These are phyloP conservation scores for Mallotus nudiflorus DNA, from an alignment of 345 rosid species.

Conservation along the genomic window DNA sequence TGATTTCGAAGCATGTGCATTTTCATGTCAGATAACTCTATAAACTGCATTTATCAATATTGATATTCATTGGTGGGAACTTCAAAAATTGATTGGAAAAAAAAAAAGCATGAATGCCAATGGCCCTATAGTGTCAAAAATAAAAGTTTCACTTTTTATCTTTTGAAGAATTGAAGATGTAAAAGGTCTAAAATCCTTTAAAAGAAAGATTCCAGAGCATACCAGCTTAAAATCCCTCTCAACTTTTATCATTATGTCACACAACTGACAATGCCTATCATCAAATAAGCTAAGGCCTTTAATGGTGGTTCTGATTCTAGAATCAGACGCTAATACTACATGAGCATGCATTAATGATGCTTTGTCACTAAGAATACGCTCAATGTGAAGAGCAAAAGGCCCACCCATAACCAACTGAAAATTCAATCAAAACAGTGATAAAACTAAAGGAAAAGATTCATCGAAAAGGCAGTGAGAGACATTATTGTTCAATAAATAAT, in stretches of 20 bases:
- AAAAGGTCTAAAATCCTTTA: not conserved
- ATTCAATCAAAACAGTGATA: constrained; percentile 4
- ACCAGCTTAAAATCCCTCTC: constrained; percentile 54
- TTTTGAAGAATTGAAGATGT: not conserved
- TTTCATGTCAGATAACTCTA: constrained; percentile 58
- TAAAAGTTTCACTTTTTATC: no score
- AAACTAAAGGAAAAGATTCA: not conserved
- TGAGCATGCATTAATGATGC: constrained; percentile 62
- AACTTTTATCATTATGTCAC: constrained; percentile 53
- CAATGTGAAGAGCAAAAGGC: constrained; percentile 78
- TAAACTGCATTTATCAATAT: constrained; percentile 42
- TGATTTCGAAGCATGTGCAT: constrained; percentile 78
- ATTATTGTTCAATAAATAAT: not conserved
- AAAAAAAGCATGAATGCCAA: not conserved
- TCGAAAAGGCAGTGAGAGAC: not conserved
- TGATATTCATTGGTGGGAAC: not conserved
- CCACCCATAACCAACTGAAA: constrained; percentile 76
- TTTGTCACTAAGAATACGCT: constrained; percentile 55
- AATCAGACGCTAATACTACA: constrained; percentile 53
- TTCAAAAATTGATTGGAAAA: not conserved
- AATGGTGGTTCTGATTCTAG: constrained; percentile 46
- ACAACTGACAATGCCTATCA: constrained; percentile 55
- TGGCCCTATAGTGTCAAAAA: not conserved
- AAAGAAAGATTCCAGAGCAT: constrained; percentile 24
- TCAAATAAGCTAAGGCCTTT: constrained; percentile 44